A percentile compares a stretch with the other conserved stretches of the same genome.
These are phyloP conservation scores for Naematelia encephala DNA, from an alignment of 768 basidiomycete species.

Conservation along the genomic window DNA sequence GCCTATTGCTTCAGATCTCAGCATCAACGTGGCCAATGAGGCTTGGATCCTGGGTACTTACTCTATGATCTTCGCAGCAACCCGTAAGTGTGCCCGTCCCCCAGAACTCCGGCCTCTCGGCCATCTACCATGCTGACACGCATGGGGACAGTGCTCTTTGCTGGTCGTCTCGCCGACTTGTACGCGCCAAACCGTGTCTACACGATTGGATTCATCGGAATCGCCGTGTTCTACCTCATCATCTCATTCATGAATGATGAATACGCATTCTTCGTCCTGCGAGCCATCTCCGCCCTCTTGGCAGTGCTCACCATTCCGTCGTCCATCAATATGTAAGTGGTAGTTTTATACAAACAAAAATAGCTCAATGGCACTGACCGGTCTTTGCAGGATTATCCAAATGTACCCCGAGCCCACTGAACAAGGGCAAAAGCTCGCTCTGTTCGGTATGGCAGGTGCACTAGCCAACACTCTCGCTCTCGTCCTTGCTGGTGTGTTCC, in stretches of 20 bases:
- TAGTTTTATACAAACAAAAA: too few species aligned
- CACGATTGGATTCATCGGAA: conserved; percentile 43
- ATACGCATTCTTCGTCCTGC: conserved; percentile 45
- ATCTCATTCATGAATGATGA: conserved; percentile 43
- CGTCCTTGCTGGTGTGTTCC: conserved; percentile 44
- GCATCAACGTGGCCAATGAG: conserved; percentile 24
- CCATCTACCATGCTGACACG: conserved; percentile 6
- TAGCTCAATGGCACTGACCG: too few species aligned
- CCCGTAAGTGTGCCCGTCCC: conserved; percentile 7
- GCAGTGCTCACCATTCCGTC: conserved; percentile 45
- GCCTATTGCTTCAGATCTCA: conserved; percentile 38
- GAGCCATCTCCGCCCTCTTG: conserved; percentile 41
- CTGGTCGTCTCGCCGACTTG: conserved; percentile 42
- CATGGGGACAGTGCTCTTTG: conserved; percentile 27
- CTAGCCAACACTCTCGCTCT: conserved; percentile 43
- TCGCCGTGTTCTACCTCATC: conserved; percentile 45
- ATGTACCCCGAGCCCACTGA: conserved; percentile 41
- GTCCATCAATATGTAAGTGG: conserved; percentile 37
- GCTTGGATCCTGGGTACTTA: conserved; percentile 45
- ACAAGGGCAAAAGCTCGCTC: conserved; percentile 41
- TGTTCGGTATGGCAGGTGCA: conserved; percentile 45
- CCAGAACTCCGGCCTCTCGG: conserved; percentile 2
- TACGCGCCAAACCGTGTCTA: conserved; percentile 43
- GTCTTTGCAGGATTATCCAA: conserved; percentile 20
- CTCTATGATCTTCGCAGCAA: conserved; percentile 32